Evolutionary conservation across 306 rosid species (phyloP).

Genomic region (Quillaja saponaria): DNA sequence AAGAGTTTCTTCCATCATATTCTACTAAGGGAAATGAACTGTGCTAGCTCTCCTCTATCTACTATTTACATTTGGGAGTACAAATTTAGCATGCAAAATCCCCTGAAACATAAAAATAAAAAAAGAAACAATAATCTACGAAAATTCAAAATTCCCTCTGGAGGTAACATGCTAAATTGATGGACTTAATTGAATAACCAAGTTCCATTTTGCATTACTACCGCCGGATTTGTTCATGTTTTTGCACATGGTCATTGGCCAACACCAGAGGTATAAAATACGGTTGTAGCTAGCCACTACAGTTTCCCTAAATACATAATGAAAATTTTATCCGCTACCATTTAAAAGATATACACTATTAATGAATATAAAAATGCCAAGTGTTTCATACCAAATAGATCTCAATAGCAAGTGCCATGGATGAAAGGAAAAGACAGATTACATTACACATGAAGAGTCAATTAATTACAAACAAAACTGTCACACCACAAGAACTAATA

Average conservation of each 20-base stretch:
- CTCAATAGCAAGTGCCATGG: no score
- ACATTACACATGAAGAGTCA: not conserved
- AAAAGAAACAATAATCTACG: not conserved
- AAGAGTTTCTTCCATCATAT: no score
- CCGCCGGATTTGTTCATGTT: conserved; percentile 28
- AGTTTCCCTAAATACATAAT: conserved; percentile 64
- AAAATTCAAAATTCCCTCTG: conserved; percentile 24
- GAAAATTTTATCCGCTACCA: no score
- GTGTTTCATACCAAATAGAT: no score
- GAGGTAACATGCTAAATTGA: conserved; percentile 11
- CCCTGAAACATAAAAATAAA: no score
- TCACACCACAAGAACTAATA: not conserved
- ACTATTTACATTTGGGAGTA: no score
- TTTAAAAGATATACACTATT: no score
- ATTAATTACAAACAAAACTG: not conserved
- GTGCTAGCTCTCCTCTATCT: no score
- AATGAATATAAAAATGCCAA: no score
- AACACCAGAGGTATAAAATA: conserved; percentile 62
- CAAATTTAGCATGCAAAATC: not conserved
- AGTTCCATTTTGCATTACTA: conserved; percentile 29
- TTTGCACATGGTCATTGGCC: conserved; percentile 42
- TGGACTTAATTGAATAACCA: conserved; percentile 16
- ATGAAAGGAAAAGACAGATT: conserved; percentile 17
- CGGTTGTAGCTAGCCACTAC: conserved; percentile 60
- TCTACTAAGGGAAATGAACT: no score